These are phyloP conservation scores for Sporisorium iseilematis-ciliati DNA, from an alignment of 1,284 basidiomycete genomes.

Conservation along the genomic window DNA sequence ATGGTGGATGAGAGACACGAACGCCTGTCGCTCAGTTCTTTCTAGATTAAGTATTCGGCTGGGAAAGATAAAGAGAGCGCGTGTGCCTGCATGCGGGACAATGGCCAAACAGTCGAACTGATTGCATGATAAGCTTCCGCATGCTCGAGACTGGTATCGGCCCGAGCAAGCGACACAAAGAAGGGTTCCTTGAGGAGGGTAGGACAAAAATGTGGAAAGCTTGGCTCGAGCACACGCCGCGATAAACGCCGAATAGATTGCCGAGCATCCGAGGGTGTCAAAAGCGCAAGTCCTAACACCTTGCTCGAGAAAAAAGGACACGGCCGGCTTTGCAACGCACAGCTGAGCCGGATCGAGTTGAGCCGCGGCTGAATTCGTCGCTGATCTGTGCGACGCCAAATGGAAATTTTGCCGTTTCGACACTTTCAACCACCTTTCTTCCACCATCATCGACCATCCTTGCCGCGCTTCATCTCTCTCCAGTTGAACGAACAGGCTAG, in stretches of 20 bases:
- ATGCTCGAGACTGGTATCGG: too few relatives aligned
- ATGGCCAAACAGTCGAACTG: too few relatives aligned
- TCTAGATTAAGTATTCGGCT: too few relatives aligned
- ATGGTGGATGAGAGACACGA: background rate
- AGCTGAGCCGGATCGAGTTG: background rate
- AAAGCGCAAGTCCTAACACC: background rate
- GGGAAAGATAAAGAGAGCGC: too few relatives aligned
- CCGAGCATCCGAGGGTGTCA: background rate
- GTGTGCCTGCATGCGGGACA: too few relatives aligned
- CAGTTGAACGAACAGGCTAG: background rate
- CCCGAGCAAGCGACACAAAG: too few relatives aligned
- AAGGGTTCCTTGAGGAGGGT: too few relatives aligned
- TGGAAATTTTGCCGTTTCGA: background rate
- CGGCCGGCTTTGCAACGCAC: constrained; percentile 5
- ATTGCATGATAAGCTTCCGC: too few relatives aligned
- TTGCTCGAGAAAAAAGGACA: background rate
- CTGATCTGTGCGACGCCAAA: constrained; percentile 20
- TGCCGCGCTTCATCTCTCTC: constrained; percentile 30
- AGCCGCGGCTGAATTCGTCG: background rate
- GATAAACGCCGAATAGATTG: background rate
- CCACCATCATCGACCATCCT: background rate
- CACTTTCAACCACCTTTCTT: background rate
- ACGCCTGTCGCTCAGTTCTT: too few relatives aligned
- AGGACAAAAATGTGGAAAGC: too few relatives aligned
- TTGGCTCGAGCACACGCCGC: background rate